Evolutionary conservation across 1,139 yeast species (phyloP).

Genomic region (Pichia sp.): DNA sequence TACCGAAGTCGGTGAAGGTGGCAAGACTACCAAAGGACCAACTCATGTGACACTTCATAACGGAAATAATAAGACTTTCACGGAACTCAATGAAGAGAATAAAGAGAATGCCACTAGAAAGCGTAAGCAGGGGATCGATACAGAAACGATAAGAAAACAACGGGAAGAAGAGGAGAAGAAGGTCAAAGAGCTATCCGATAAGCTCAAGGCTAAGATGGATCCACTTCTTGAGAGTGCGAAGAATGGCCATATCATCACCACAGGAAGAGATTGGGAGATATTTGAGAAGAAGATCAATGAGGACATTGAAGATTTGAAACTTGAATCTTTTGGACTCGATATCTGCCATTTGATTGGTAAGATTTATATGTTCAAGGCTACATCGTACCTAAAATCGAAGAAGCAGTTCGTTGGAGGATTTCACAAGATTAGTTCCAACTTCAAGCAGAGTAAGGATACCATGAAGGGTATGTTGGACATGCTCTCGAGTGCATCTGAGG

Average conservation of each 20-base stretch:
- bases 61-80: slow-evolving; percentile 9
- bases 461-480: slow-evolving; percentile 84
- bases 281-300: slow-evolving; percentile 36
- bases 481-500: slow-evolving; percentile 80
- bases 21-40: slow-evolving; percentile 25
- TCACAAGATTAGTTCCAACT: slow-evolving; percentile 63
- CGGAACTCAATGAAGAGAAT: slow-evolving; percentile 11
- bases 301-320: slow-evolving; percentile 73
- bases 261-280: slow-evolving; percentile 26
- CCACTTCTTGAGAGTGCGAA: slow-evolving; percentile 30
- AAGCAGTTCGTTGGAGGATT: slow-evolving; percentile 78
- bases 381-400: slow-evolving; percentile 56
- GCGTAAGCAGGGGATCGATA: slow-evolving; percentile 40
- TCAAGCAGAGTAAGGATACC: slow-evolving; percentile 83
- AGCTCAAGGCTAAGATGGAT: slow-evolving; percentile 40
- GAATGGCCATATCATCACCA: slow-evolving; percentile 24
- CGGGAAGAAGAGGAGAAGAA: slow-evolving; percentile 47
- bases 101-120: slow-evolving; percentile 31
- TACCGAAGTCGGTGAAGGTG: not conserved
- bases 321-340: slow-evolving; percentile 93
- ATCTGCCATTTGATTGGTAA: slow-evolving; percentile 76
- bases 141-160: slow-evolving; percentile 48
- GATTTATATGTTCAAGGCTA: slow-evolving; percentile 64
- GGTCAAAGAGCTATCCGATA: slow-evolving; percentile 43
- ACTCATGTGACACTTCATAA: slow-evolving; percentile 10